A percentile compares a stretch with the other conserved stretches of the same genome.
These are phyloP conservation scores for Pseudopithomyces maydicus DNA, from an alignment of 2,329 filamentous ascomycete species.

Conservation along the genomic window DNA sequence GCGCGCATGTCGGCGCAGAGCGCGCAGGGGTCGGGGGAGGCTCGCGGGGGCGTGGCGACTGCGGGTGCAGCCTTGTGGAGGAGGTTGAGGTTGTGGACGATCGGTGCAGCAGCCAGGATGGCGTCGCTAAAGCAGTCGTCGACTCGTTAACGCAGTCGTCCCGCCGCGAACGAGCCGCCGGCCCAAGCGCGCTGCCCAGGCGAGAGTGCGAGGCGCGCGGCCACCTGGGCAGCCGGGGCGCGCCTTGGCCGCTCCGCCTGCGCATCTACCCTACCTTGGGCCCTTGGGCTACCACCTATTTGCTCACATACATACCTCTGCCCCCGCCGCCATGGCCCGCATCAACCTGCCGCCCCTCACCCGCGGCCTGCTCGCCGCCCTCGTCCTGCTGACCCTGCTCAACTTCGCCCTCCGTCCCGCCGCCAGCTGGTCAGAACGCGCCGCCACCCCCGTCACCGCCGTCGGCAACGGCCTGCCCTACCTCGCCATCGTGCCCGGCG, in stretches of 20 bases:
- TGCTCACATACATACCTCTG: not conserved
- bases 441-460: constrained; percentile 45
- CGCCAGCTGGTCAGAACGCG: constrained; percentile 52
- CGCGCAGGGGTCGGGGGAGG: constrained; percentile 2
- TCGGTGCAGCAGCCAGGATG: too few species aligned
- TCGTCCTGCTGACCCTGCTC: constrained; percentile 79
- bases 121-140: too few species aligned
- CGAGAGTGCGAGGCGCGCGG: too few species aligned
- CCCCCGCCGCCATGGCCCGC: constrained; percentile 66
- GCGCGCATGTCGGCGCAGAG: constrained; percentile 45
- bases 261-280: too few species aligned
- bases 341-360: constrained; percentile 94
- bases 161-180: too few species aligned
- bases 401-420: constrained; percentile 72
- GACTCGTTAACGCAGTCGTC: too few species aligned
- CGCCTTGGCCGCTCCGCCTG: too few species aligned
- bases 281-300: too few species aligned
- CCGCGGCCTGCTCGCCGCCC: constrained; percentile 74
- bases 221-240: too few species aligned
- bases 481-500: constrained; percentile 82
- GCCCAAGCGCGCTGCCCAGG: too few species aligned
- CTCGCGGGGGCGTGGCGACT: not conserved
- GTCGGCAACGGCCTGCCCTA: constrained; percentile 76
- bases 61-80: too few species aligned
- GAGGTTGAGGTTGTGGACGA: too few species aligned